Evolutionary conservation across 352 stramenopile genomes (phyloP), one percentile per base, ranked within the genome.

Genomic region (Phytophthora colocasiae): DNA sequence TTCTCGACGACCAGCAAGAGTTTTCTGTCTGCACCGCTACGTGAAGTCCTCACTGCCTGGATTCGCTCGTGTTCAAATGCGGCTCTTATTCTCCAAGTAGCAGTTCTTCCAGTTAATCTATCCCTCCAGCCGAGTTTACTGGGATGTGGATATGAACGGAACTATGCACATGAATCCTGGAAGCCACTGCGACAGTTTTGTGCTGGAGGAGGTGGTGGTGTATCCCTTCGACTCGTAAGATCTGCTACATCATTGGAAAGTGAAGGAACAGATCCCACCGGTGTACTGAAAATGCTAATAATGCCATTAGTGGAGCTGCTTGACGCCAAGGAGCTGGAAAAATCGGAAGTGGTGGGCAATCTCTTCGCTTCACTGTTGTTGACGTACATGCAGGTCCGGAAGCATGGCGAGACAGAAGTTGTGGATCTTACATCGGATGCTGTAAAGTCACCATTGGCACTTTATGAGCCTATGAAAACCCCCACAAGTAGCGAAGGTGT

Each of bases 341-440:
- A 55, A 0, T 89, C 70, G 0, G 59, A 85, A 32, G 87, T 94
- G 7, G 83, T 93, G 12, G 85, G 87, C 2, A 74, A 93, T 6
- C 69, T 96, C 5, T 94, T 96, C 63, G 75, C 81, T 32, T 91
- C 82, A 7, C 70, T 96, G 8, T 53, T 96, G 43, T 71, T 91
- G 6, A 90, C 77, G 12, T 94, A 94, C 62, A 94, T 94, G 87
- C 58, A 80, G 4, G 66, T 93, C 4, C 71, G 82, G 26, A 87
- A 78, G 36, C 45, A 44, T 12, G 43, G 43, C 29, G 39, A 51
- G 40, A 19, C 15, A 57, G 34, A 62, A 36, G 17, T 7, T 2
- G 36, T 54, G 34, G 50, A 61, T 36, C 14, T 45, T 9, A 53
- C 58, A 27, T 43, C 31, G 7, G 50, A 54, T 15, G 43, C 19